A percentile compares a stretch with the other conserved stretches of the same genome.
phyloP scores from a whole-genome alignment of 148 eudicot species.

The Dianthus caryophyllus region DNA sequence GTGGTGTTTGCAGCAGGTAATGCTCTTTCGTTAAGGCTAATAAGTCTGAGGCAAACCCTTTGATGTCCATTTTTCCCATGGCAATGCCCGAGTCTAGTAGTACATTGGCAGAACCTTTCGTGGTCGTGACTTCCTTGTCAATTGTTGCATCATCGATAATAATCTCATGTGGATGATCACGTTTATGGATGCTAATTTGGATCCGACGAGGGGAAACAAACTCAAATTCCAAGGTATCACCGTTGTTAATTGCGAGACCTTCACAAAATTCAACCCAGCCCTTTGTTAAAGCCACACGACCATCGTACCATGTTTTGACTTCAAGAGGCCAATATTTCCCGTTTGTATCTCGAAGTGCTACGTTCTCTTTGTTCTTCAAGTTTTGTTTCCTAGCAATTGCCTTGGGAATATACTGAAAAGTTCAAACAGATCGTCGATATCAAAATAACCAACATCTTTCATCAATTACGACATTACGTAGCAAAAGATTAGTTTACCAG shows the following conservation, averaged over 20 bases:
- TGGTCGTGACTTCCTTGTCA: neutral
- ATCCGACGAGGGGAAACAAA: conserved; percentile 19
- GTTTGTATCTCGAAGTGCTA: conserved; percentile 26
- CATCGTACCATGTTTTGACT: conserved; percentile 11
- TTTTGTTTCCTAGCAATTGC: conserved; percentile 7
- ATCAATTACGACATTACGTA: neutral
- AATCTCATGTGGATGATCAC: neutral
- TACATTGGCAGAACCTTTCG: neutral
- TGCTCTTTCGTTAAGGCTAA: neutral
- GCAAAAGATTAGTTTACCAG: conserved; percentile 16
- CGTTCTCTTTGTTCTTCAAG: conserved; percentile 15
- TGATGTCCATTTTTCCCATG: neutral
- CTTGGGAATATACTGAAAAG: conserved; percentile 24
- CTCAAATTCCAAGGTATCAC: conserved; percentile 22
- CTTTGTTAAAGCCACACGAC: conserved; percentile 16
- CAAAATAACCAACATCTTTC: neutral
- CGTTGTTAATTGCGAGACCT: conserved; percentile 9
- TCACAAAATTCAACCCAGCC: conserved; percentile 31
- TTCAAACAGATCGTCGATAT: neutral
- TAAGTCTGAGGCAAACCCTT: neutral
- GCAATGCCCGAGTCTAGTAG: neutral
- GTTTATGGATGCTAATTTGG: conserved; percentile 13
- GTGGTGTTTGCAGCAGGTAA: neutral
- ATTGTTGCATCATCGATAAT: neutral
- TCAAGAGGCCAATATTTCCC: conserved; percentile 31